Conservation (phyloP, 2,329 filamentous ascomycete genomes). For the Fusarium camptoceras region DNA sequence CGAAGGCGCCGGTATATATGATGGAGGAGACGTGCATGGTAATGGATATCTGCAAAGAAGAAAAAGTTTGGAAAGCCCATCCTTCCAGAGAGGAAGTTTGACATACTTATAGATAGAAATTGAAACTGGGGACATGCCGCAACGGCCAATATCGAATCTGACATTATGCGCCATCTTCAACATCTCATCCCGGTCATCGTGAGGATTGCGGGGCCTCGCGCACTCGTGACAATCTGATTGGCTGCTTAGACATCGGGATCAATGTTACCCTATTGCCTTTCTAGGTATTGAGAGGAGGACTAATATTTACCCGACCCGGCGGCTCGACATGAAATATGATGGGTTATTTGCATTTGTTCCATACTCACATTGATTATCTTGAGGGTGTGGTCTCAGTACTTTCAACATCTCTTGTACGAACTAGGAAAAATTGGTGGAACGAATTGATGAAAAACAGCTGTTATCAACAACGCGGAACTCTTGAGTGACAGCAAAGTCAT, state of each 20-base stretch:
- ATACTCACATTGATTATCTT: neutral
- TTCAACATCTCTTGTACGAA: neutral
- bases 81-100: accelerated
- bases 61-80: neutral
- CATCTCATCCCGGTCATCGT: neutral
- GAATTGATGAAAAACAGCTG: neutral
- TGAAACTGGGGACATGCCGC: neutral
- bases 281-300: neutral
- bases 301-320: neutral
- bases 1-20: neutral
- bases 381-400: neutral
- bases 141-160: neutral
- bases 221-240: neutral
- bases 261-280: neutral
- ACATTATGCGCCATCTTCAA: neutral
- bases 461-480: neutral
- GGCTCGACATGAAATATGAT: neutral
- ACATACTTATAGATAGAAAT: neutral
- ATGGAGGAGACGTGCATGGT: neutral
- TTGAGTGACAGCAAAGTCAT: neutral
- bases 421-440: neutral
- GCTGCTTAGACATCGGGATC: neutral
- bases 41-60: neutral
- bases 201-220: neutral
- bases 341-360: neutral